These are phyloP conservation scores for Pythium chondricola DNA, from an alignment of 352 stramenopile species.

Conservation along the genomic window DNA sequence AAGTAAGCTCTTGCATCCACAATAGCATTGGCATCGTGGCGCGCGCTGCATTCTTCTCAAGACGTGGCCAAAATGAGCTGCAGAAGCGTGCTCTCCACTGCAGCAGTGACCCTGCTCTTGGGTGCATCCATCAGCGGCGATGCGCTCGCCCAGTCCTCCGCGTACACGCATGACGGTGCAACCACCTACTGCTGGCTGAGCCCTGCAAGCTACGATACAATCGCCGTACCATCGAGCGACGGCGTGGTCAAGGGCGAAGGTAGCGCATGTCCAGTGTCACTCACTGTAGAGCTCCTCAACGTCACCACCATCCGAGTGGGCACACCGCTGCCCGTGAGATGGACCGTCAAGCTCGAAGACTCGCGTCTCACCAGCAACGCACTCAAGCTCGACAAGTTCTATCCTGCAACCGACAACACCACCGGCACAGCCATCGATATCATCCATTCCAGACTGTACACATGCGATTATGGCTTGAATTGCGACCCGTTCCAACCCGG, in stretches of 20 bases:
- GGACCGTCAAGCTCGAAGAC: conserved; percentile 19
- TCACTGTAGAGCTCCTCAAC: conserved; percentile 11
- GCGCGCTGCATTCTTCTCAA: too few species aligned
- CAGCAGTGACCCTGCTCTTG: too few species aligned
- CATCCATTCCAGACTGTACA: conserved; percentile 23
- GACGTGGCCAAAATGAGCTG: too few species aligned
- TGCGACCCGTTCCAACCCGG: conserved; percentile 24
- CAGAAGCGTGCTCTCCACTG: too few species aligned
- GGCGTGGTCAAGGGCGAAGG: conserved; percentile 8
- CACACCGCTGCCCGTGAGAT: conserved; percentile 17
- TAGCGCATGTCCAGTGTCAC: conserved; percentile 18
- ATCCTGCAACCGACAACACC: conserved; percentile 5
- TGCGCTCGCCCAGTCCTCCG: conserved; percentile 3
- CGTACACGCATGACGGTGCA: conserved; percentile 22
- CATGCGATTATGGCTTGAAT: conserved; percentile 22
- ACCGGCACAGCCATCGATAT: conserved; percentile 13
- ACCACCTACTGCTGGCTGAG: conserved; percentile 34
- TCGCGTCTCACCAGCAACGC: conserved; percentile 12
- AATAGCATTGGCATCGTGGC: too few species aligned
- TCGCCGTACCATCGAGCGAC: conserved; percentile 3
- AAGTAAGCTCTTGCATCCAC: too few species aligned
- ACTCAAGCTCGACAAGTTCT: conserved; percentile 4
- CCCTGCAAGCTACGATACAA: conserved; percentile 9
- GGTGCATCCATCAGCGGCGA: too few species aligned
- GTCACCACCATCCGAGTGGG: conserved; percentile 1